Conservation (phyloP, 139 green algal species). For the Ulvella scutata region DNA sequence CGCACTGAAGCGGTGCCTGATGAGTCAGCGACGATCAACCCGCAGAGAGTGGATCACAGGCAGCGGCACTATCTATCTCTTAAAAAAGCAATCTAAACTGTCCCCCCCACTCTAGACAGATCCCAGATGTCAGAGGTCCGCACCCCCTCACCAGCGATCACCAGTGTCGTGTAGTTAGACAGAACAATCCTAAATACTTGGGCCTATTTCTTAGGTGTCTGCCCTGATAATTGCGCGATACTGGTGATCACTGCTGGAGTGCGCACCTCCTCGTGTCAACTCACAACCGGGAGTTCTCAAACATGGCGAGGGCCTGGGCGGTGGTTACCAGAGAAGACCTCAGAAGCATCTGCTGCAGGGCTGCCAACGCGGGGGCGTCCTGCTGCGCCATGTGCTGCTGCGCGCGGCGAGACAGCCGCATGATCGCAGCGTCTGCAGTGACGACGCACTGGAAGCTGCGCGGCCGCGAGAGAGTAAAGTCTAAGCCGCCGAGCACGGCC, state of each 20-base stretch:
- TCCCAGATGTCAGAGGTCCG: too few species aligned
- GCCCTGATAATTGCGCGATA: not conserved
- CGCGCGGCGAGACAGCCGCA: not conserved
- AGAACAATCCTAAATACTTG: too few species aligned
- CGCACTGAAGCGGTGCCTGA: too few species aligned
- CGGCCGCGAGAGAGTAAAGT: not conserved
- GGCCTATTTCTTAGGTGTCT: too few species aligned
- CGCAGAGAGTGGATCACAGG: too few species aligned
- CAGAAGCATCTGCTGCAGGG: not conserved
- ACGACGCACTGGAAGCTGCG: constrained; percentile 1
- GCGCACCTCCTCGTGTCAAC: not conserved
- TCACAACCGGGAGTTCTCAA: not conserved
- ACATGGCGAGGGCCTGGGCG: not conserved
- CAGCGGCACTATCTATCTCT: too few species aligned
- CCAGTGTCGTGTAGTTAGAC: too few species aligned
- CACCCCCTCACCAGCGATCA: too few species aligned
- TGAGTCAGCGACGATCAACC: too few species aligned
- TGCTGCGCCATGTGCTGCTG: not conserved
- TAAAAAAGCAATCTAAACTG: too few species aligned
- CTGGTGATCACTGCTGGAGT: not conserved
- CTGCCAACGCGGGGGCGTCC: not conserved
- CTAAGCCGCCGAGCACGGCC: not conserved
- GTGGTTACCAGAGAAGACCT: not conserved
- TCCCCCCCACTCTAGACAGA: too few species aligned
- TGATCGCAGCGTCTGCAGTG: not conserved